Percentiles rank a stretch among this genome's conserved stretches.
These are phyloP conservation scores for Pseudogymnoascus sp. DNA, from an alignment of 2,329 filamentous ascomycete genomes.

Conservation along the genomic window DNA sequence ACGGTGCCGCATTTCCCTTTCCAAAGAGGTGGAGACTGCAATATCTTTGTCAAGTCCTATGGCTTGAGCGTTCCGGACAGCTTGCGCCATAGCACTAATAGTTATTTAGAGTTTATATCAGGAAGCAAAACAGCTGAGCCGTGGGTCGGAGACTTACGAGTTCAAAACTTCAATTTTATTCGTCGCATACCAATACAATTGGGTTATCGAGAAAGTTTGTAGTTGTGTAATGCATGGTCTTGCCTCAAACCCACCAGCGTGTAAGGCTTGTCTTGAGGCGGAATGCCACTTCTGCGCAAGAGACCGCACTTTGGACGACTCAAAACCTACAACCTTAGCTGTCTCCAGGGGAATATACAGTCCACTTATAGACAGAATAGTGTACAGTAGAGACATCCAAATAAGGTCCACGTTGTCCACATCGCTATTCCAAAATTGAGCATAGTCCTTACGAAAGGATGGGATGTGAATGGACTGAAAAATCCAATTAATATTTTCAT, in stretches of 20 bases:
- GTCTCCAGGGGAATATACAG: constrained; percentile 24
- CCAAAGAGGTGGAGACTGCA: constrained; percentile 14
- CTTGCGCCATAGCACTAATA: constrained; percentile 19
- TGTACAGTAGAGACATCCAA: constrained; percentile 28
- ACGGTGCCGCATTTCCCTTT: constrained; percentile 23
- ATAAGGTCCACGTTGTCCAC: constrained; percentile 26
- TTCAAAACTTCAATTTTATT: not conserved
- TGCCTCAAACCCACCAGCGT: not conserved
- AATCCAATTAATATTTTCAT: not conserved
- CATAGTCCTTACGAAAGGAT: constrained; percentile 19
- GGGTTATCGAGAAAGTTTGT: not conserved
- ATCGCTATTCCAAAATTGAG: constrained; percentile 23
- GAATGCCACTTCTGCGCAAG: not conserved
- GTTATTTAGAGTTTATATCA: not conserved
- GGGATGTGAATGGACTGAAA: not conserved
- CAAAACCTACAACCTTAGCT: constrained; percentile 20
- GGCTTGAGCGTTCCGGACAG: constrained; percentile 24
- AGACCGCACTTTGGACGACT: not conserved
- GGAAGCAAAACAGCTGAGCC: not conserved
- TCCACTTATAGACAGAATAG: constrained; percentile 26
- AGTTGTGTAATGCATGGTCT: not conserved
- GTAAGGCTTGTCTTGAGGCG: not conserved
- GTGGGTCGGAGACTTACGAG: constrained; percentile 12
- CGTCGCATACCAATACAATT: not conserved
- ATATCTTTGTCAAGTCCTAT: constrained; percentile 22